These are phyloP conservation scores for Xylaria castorea DNA, from an alignment of 495 filamentous ascomycete genomes.

Conservation along the genomic window DNA sequence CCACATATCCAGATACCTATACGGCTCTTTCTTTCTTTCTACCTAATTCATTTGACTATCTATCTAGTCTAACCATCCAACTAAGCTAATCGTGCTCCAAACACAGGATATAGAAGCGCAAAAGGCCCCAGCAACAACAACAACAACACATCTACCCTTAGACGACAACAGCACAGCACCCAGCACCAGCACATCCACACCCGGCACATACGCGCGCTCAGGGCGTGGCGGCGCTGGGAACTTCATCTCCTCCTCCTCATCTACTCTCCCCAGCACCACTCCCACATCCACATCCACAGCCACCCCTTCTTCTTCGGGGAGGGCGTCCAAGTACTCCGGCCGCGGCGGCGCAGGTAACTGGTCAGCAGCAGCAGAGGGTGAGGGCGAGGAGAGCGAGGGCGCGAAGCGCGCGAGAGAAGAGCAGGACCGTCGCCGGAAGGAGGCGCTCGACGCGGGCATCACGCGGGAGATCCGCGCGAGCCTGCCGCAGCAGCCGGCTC, in stretches of 20 bases:
- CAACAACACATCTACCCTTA: constrained; percentile 15
- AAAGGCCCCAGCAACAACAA: constrained; percentile 32
- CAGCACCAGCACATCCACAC: constrained; percentile 27
- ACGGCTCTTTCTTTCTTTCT: too few relatives aligned
- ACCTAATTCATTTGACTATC: too few relatives aligned
- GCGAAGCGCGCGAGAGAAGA: constrained; percentile 44
- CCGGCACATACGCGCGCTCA: constrained; percentile 53
- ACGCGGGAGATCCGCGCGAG: constrained; percentile 36
- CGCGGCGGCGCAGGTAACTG: constrained; percentile 69
- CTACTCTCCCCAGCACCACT: constrained; percentile 32
- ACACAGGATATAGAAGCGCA: constrained; percentile 55
- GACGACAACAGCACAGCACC: constrained; percentile 29
- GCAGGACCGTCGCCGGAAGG: constrained; percentile 34
- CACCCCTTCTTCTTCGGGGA: not conserved
- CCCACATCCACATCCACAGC: not conserved
- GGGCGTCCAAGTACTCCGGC: constrained; percentile 42
- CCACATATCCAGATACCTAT: too few relatives aligned
- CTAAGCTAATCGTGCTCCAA: too few relatives aligned
- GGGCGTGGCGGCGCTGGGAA: constrained; percentile 70
- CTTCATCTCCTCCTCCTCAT: constrained; percentile 47
- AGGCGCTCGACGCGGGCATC: constrained; percentile 40
- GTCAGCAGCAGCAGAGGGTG: constrained; percentile 38
- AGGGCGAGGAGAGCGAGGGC: constrained; percentile 44
- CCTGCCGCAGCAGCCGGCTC: constrained; percentile 34
- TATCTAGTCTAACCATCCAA: too few relatives aligned